These are phyloP conservation scores for Medicago lupulina DNA, from an alignment of 306 rosid species.

Conservation along the genomic window DNA sequence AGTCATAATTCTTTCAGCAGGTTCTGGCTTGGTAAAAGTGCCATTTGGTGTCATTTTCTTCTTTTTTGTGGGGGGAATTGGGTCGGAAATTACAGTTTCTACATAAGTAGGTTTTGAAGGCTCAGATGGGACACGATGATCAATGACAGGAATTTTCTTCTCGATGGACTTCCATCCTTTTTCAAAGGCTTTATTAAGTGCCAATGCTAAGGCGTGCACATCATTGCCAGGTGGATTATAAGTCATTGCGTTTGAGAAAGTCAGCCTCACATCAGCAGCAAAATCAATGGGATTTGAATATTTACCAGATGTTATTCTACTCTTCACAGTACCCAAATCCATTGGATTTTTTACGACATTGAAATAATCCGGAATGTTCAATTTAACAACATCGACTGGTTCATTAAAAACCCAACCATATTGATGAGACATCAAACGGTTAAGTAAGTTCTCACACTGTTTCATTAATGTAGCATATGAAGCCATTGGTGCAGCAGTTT, in stretches of 20 bases:
- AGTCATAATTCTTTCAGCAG: slow-evolving; percentile 52
- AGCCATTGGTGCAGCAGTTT: slow-evolving; percentile 47
- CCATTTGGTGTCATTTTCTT: slow-evolving; percentile 53
- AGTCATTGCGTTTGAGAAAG: slow-evolving; percentile 85
- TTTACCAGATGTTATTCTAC: slow-evolving; percentile 60
- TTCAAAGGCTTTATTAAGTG: slow-evolving; percentile 72
- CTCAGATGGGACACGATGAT: slow-evolving; percentile 48
- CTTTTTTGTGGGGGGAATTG: slow-evolving; percentile 63
- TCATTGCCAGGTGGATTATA: slow-evolving; percentile 88
- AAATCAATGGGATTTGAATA: slow-evolving; percentile 68
- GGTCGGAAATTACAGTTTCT: slow-evolving; percentile 51
- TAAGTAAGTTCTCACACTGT: slow-evolving; percentile 64
- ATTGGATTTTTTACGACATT: slow-evolving; percentile 88
- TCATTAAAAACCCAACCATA: slow-evolving; percentile 75
- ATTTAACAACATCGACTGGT: slow-evolving; percentile 83
- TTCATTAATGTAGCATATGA: slow-evolving; percentile 65
- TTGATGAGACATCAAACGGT: slow-evolving; percentile 60
- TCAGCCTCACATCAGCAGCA: slow-evolving; percentile 85
- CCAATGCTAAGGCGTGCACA: slow-evolving; percentile 68
- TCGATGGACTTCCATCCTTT: slow-evolving; percentile 73
- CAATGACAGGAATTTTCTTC: slow-evolving; percentile 63
- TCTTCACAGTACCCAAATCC: slow-evolving; percentile 92
- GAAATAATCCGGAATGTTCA: slow-evolving; percentile 89
- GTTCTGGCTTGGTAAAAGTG: slow-evolving; percentile 50
- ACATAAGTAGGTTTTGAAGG: slow-evolving; percentile 51